Evolutionary conservation across 495 filamentous ascomycete species (phyloP), one percentile per base, ranked within the genome.

Genomic region (Podospora pseudocomata): DNA sequence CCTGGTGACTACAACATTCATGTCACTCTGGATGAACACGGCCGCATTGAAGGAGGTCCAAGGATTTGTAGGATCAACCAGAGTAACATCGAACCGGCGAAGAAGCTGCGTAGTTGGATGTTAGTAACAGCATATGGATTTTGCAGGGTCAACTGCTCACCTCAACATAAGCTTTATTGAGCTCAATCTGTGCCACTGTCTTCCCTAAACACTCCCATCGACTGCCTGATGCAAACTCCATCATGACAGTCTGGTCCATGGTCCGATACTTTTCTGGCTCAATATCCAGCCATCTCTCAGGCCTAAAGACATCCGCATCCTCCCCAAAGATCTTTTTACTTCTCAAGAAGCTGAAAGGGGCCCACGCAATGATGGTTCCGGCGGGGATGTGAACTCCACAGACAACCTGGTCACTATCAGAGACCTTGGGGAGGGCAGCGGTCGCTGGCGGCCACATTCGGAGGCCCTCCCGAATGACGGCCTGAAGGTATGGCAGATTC

Each of bases 381-480:
- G 77, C 84, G 0, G 86, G 85, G 0, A 89, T 71, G 39, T 16
- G 58, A 80, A 82, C 4, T 76, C 65, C 13, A 81, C 83, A 26
- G 77, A 72, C 20, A 86, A 65, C 20, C 67, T 80, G 58, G 86
- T 84, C 15, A 86, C 86, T 11, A 78, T 84, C 70, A 77, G 68
- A 7, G 81, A 61, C 59, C 76, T 85, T 73, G 65, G 72, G 73
- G 77, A 76, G 80, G 2, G 83, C 75, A 73, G 72, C 82, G 39
- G 72, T 82, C 63, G 67, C 77, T 19, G 65, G 78, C 63, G 76
- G 78, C 58, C 75, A 79, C 34, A 83, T 71, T 67, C 93, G 92
- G 77, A 96, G 86, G 19, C 90, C 92, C 77, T 97, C 93, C 74
- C 88, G 89, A 77, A 96, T 92, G 58, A 94, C 88, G 70, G 82